These are phyloP conservation scores for Chaetomiaceae sp. DNA, from an alignment of 2,329 filamentous ascomycete species.

Conservation along the genomic window DNA sequence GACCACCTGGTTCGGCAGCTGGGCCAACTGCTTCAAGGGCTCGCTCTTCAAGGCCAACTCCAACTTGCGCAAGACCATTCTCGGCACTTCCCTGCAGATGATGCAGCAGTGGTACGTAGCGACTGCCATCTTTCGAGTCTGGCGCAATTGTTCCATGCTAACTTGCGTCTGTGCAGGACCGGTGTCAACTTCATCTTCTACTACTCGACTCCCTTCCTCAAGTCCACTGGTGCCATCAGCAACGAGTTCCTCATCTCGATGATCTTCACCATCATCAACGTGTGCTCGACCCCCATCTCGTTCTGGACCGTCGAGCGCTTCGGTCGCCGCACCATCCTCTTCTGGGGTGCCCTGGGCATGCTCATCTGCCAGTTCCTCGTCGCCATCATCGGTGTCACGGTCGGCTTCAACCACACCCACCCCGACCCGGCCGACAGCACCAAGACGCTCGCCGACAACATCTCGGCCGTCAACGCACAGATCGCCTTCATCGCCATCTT, in stretches of 20 bases:
- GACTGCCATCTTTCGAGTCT: neutral
- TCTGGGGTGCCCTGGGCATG: constrained; percentile 78
- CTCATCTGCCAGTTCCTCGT: constrained; percentile 83
- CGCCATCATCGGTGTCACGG: constrained; percentile 66
- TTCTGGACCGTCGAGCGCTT: constrained; percentile 82
- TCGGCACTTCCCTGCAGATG: constrained; percentile 72
- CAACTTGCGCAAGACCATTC: constrained; percentile 66
- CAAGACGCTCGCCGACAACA: constrained; percentile 45
- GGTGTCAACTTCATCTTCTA: constrained; percentile 94
- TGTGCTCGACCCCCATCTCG: constrained; percentile 76
- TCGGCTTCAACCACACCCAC: constrained; percentile 50
- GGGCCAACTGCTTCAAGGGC: constrained; percentile 66
- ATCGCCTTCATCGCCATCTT: constrained; percentile 88
- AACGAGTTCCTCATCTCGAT: constrained; percentile 81
- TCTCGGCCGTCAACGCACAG: constrained; percentile 60
- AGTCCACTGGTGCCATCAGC: constrained; percentile 67
- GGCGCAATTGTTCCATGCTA: neutral
- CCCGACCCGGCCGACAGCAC: constrained; percentile 40
- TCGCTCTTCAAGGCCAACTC: constrained; percentile 59
- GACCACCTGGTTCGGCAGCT: constrained; percentile 61
- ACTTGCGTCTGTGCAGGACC: constrained; percentile 43
- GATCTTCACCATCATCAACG: constrained; percentile 85
- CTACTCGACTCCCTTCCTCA: constrained; percentile 80
- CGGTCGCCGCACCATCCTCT: constrained; percentile 74
- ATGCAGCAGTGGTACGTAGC: constrained; percentile 61